Evolutionary conservation across 1,284 basidiomycete species (phyloP), one percentile per base, ranked within the genome.

Genomic region (Xerocomus amazonicus): DNA sequence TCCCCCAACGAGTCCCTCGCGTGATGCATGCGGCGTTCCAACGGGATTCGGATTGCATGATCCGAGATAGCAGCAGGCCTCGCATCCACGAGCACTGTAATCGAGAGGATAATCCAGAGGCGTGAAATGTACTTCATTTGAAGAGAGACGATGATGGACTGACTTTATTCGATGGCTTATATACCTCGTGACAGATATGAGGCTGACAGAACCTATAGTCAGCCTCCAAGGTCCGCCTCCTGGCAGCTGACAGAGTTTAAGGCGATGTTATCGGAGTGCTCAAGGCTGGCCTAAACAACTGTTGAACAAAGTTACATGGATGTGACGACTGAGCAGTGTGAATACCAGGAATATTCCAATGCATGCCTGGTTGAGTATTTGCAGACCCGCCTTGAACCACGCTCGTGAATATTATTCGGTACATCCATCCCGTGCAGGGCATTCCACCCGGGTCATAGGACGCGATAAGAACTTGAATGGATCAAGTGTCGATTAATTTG

Each of bases 151-250:
- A 16, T 40, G n/a, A 3, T 38, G 27, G 34, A 32, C 13, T 23
- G 19, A 23, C 19, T 23, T 23, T 23, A 4, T 4, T 23, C 19
- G 19, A 23, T 23, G 17, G 41, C 36, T 47, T 51, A 60, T 56
- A 56, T 62, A 38, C 19, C 26, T 32, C 31, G 23, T 9, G 35
- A n/a, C 16, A n/a, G 26, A 16, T 36, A 27, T 42, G 59, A 29
- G 59, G 57, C 59, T 62, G 54, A 59, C 57, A 42, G 12, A 39
- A 26, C 29, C n/a, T 23, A 28, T 14, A 16, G 16, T 44, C 9
- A 3, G 10, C 35, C 3, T 8, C 19, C 17, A 17, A 13, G 26
- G 39, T 41, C 10, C 3, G 33, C 36, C 27, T 16, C 34, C 29
- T 8, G 31, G 42, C 9, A 48, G 55, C 53, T 56, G 45, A 51